These are phyloP conservation scores for Cyberlindnera americana DNA, from an alignment of 805 yeast genomes.

Conservation along the genomic window DNA sequence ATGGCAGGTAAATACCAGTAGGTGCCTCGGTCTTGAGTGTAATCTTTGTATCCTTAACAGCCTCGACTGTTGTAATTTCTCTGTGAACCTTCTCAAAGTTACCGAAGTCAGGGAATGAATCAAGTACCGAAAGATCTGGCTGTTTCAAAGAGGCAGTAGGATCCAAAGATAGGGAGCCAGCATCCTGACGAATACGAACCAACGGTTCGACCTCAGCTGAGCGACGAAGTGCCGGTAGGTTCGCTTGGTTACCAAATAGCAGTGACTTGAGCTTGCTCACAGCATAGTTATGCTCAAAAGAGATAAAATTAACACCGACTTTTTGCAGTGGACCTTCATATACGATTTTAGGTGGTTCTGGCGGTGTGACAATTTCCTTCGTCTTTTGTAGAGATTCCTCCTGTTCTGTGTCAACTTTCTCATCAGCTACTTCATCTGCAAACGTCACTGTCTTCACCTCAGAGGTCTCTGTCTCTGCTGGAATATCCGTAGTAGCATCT, in stretches of 20 bases:
- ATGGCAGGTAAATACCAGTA: slow-evolving; percentile 66
- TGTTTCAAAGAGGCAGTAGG: slow-evolving; percentile 38
- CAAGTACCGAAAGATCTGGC: slow-evolving; percentile 36
- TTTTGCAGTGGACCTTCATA: slow-evolving; percentile 70
- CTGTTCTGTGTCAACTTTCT: no score
- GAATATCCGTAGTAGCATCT: neutral
- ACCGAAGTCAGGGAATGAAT: slow-evolving; percentile 55
- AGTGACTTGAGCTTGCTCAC: slow-evolving; percentile 5
- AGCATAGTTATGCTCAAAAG: slow-evolving; percentile 38
- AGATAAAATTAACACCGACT: slow-evolving; percentile 51
- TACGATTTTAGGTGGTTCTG: slow-evolving; percentile 21
- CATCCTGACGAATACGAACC: slow-evolving; percentile 35
- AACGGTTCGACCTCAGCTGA: slow-evolving; percentile 53
- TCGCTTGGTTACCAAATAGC: slow-evolving; percentile 61
- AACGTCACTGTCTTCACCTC: slow-evolving; percentile 19
- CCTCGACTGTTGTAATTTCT: slow-evolving; percentile 10
- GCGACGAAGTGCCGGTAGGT: slow-evolving; percentile 48
- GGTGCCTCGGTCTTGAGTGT: slow-evolving; percentile 68
- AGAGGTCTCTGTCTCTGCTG: neutral
- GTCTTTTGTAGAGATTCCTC: neutral
- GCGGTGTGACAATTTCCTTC: neutral
- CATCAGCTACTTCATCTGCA: slow-evolving; percentile 15
- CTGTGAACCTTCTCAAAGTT: slow-evolving; percentile 44
- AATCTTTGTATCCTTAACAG: slow-evolving; percentile 42
- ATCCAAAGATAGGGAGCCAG: neutral